Conservation (phyloP, 305 asterid species). For the Withania somnifera region DNA sequence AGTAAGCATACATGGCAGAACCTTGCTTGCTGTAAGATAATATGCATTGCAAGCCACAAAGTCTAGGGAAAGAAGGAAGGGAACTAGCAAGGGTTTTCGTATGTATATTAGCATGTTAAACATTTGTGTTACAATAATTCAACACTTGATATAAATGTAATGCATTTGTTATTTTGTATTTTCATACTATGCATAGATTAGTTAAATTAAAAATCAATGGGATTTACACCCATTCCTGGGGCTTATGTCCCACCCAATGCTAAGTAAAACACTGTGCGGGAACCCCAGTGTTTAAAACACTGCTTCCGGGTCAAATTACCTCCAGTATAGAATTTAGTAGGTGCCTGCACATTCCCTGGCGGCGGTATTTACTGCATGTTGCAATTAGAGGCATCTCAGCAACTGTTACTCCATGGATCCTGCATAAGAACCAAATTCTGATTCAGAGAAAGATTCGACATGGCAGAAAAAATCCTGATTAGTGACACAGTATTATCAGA, state of each 20-base stretch:
- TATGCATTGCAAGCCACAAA: not conserved
- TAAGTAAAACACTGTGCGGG: not conserved
- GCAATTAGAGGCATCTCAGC: slow-evolving; percentile 97
- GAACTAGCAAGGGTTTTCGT: not conserved
- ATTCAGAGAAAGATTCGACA: not conserved
- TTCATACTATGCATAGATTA: not conserved
- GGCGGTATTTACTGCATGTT: slow-evolving; percentile 83
- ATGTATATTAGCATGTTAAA: not conserved
- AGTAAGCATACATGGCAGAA: not conserved
- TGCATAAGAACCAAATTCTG: slow-evolving; percentile 22
- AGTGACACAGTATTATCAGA: not conserved
- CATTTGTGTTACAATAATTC: not conserved
- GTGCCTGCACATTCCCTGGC: slow-evolving; percentile 92
- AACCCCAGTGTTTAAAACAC: not conserved
- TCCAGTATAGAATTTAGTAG: slow-evolving; percentile 64
- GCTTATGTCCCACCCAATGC: not conserved
- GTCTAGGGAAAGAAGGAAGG: not conserved
- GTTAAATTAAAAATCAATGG: not conserved
- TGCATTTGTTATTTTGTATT: not conserved
- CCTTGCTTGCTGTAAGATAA: not conserved
- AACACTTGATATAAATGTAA: not conserved
- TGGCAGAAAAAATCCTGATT: not conserved
- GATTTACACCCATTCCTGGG: not conserved
- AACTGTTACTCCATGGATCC: slow-evolving; percentile 80
- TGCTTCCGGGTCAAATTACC: slow-evolving; percentile 30